These are phyloP conservation scores for Pythium vanterpoolii DNA, from an alignment of 352 stramenopile species.

Conservation along the genomic window DNA sequence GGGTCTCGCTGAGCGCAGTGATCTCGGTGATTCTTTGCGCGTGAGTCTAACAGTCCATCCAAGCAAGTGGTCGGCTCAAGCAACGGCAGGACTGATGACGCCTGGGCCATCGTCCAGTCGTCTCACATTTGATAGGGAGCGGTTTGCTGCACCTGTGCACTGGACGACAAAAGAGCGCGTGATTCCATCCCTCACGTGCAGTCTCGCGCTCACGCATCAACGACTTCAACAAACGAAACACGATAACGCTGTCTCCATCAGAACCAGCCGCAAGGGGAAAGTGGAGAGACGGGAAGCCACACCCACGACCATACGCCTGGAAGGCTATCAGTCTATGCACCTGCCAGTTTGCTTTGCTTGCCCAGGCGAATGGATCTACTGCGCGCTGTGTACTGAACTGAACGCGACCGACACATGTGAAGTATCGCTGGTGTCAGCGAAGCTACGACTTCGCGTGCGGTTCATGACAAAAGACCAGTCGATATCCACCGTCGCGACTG, in stretches of 20 bases:
- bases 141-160: neutral
- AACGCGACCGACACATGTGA: neutral
- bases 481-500: neutral
- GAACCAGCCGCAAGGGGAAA: neutral
- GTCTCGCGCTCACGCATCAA: neutral
- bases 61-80: slow-evolving; percentile 4
- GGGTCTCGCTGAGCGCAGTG: neutral
- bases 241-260: neutral
- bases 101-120: neutral
- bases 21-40: neutral
- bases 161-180: slow-evolving; percentile 22
- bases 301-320: neutral
- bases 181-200: slow-evolving; percentile 10
- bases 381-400: neutral
- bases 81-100: neutral
- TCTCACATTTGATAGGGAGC: neutral
- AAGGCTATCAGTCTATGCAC: slow-evolving; percentile 1
- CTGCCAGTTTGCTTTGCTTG: slow-evolving; percentile 16
- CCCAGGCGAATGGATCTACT: slow-evolving; percentile 10
- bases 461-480: neutral
- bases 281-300: neutral
- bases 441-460: slow-evolving; percentile 1
- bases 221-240: neutral
- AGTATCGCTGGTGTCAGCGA: neutral
- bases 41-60: slow-evolving; percentile 3